Evolutionary conservation across 2,329 filamentous ascomycete species (phyloP), one percentile per base, ranked within the genome.

Genomic region (Aspergillus japonicus): DNA sequence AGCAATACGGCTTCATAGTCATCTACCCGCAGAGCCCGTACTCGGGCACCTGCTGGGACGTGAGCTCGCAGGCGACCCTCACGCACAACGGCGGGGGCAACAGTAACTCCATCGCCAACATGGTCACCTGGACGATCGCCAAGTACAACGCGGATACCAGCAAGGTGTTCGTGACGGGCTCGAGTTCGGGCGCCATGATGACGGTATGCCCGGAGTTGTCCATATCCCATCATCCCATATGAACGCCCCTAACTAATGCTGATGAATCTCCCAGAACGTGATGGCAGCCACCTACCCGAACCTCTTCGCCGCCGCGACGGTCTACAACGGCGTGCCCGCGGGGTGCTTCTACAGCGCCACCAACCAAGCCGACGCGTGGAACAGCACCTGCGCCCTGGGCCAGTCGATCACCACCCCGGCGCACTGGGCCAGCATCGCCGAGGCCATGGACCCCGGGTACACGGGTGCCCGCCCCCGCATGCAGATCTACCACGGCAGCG

Each of bases 31-130:
- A 80, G 64, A 81, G 80, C 2, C 82, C 82, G 0, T 80, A 83
- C 64, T 71, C 71, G n/a, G 83, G 77, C 6, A 75, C 76, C 74
- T 87, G 85, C 73, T 87, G 85, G 84, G 85, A 87, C 59, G 83
- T 87, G 2, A 83, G 82, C 5, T 84, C 81, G 1, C 47, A 65
- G 16, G 47, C 64, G 33, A 62, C 63, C 0, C 60, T 77, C 33
- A 71, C 69, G 2, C 73, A 74, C 39, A 68, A 75, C 29, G 75
- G 71, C 1, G 76, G 75, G 10, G 74, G 76, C 1, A 75, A 78
- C 51, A 77, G 75, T 42, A 67, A 77, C 21, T 74, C 75, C 1
- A 74, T 78, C 50, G 75, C 68, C n/a, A 76, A 73, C 50, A 76
- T 77, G 73, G 74, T 76, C 1, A 69, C 67, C 16, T 77, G 73